Conservation (phyloP, 805 yeast genomes). For the Crinitomyces ghanaensis region DNA sequence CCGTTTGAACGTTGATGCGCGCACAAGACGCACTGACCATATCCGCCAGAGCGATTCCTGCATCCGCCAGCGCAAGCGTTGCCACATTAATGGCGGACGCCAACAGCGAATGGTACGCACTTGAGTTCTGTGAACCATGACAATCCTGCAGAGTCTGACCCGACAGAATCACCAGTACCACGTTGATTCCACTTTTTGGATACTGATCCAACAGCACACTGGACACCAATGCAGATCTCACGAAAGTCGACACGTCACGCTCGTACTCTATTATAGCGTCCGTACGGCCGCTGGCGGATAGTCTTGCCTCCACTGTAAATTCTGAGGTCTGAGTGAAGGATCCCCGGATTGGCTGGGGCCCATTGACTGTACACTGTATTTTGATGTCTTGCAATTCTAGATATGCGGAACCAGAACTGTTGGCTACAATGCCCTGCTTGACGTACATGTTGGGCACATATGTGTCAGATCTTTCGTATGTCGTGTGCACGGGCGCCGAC, state of each 20-base stretch:
- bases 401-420: conserved; percentile 75
- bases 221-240: conserved; percentile 41
- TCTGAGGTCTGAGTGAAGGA: conserved; percentile 58
- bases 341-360: conserved; percentile 79
- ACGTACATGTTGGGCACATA: too few relatives aligned
- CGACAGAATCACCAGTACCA: conserved; percentile 57
- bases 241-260: conserved; percentile 39
- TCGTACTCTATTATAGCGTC: conserved; percentile 21
- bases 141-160: conserved; percentile 20
- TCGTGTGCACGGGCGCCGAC: too few relatives aligned
- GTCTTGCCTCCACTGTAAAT: conserved; percentile 47
- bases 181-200: conserved; percentile 82
- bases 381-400: conserved; percentile 53
- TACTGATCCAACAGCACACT: conserved; percentile 55
- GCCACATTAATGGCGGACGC: conserved; percentile 51
- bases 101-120: conserved; percentile 27
- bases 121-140: too few relatives aligned
- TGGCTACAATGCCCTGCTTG: conserved; percentile 52
- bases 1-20: too few relatives aligned
- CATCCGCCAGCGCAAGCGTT: conserved; percentile 68
- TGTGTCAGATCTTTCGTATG: too few relatives aligned
- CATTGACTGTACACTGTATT: conserved; percentile 63
- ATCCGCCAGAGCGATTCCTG: conserved; percentile 72
- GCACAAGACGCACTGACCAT: conserved; percentile 60
- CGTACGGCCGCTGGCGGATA: conserved; percentile 30